These are phyloP conservation scores for Symbiodinium natans DNA, from an alignment of 73 alveolate species.

Conservation along the genomic window DNA sequence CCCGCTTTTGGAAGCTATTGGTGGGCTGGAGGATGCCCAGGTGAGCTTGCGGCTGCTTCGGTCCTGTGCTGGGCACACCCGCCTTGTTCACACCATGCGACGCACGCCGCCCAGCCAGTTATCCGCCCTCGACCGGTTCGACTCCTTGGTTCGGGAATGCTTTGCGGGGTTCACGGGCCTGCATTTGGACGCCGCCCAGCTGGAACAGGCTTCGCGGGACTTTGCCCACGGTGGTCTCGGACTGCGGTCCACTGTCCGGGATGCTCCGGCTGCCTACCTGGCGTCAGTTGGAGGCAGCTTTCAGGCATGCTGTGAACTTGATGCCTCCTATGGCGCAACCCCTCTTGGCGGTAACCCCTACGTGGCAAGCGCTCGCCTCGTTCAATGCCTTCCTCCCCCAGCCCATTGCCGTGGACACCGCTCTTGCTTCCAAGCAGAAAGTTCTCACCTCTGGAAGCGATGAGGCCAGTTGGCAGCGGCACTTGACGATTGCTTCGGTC, in stretches of 20 bases:
- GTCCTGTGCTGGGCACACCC: background rate
- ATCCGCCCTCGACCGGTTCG: background rate
- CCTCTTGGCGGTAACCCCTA: background rate
- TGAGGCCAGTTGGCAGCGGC: background rate
- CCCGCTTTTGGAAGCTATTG: background rate
- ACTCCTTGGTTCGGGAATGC: background rate
- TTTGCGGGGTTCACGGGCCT: background rate
- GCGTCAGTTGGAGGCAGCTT: background rate
- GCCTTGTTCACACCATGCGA: constrained; percentile 5
- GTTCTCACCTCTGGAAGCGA: background rate
- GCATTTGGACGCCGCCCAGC: background rate
- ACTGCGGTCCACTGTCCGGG: constrained; percentile 1
- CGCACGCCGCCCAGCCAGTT: background rate
- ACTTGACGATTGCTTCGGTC: background rate
- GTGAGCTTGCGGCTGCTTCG: background rate
- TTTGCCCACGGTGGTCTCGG: constrained; percentile 4
- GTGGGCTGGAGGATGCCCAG: background rate
- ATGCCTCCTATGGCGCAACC: background rate
- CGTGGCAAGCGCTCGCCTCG: background rate
- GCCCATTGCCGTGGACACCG: background rate
- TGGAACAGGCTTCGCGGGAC: background rate
- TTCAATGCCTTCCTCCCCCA: background rate
- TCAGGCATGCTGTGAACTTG: background rate
- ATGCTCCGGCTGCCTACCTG: constrained; percentile 38
- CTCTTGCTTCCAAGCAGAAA: background rate